A percentile compares a stretch with the other conserved stretches of the same genome.
Evolutionary conservation across 1,284 basidiomycete genomes (phyloP).

Genomic region (Trichosporon coremiiforme): DNA sequence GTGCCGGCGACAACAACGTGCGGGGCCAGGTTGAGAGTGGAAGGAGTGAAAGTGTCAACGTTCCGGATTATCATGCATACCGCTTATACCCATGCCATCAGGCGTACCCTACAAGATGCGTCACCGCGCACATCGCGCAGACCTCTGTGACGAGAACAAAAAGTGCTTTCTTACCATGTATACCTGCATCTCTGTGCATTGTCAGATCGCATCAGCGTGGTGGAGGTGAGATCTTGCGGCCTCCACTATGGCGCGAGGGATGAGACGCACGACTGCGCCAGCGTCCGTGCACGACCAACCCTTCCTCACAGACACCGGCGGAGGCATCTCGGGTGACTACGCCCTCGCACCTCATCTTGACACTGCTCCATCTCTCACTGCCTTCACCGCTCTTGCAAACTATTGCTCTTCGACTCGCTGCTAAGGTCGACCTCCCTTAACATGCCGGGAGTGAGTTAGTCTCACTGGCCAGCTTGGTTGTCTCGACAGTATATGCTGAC

Average conservation of each 20-base stretch:
- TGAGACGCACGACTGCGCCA: slow-evolving; percentile 3
- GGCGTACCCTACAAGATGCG: too few relatives aligned
- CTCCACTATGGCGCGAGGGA: neutral
- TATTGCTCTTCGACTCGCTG: too few relatives aligned
- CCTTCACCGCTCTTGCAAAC: neutral
- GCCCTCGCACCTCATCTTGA: neutral
- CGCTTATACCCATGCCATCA: too few relatives aligned
- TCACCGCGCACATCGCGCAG: neutral
- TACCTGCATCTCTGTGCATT: neutral
- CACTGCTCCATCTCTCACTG: neutral
- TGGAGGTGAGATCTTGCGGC: neutral
- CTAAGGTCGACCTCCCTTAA: too few relatives aligned
- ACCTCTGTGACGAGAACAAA: neutral
- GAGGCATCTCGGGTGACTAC: slow-evolving; percentile 4
- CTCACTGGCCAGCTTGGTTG: too few relatives aligned
- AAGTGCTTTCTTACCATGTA: neutral
- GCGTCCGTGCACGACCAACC: neutral
- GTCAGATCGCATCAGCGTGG: neutral
- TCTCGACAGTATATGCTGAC: too few relatives aligned
- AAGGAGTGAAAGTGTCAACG: too few relatives aligned
- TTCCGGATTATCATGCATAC: too few relatives aligned
- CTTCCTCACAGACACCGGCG: neutral
- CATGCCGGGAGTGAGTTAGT: neutral
- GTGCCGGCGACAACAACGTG: too few relatives aligned
- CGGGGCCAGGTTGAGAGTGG: too few relatives aligned